These are phyloP conservation scores for Phytophthora foliorum DNA, from an alignment of 352 stramenopile genomes.

Conservation along the genomic window DNA sequence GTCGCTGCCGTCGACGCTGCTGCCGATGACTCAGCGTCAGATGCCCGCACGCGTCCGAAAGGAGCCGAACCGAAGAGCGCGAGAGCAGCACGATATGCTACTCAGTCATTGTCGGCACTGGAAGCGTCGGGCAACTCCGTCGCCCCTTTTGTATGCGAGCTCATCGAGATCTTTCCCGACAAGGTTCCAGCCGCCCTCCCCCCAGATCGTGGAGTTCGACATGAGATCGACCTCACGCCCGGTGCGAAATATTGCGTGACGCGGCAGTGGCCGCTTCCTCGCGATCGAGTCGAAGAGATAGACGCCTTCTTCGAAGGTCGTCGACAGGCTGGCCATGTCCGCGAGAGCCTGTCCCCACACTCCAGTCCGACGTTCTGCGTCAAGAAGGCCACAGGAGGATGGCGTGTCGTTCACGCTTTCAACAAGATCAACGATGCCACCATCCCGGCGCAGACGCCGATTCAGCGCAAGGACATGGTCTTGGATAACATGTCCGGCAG, in stretches of 20 bases:
- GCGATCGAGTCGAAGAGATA: conserved; percentile 31
- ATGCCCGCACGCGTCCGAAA: conserved; percentile 8
- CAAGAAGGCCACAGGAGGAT: conserved; percentile 28
- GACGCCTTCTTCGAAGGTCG: conserved; percentile 29
- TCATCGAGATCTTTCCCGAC: conserved; percentile 33
- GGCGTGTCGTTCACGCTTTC: conserved; percentile 43
- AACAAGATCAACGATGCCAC: conserved; percentile 47
- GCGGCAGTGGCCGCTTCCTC: conserved; percentile 37
- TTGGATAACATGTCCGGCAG: no score
- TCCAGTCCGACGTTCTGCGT: conserved; percentile 39
- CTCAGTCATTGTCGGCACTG: conserved; percentile 27
- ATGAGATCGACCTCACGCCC: conserved; percentile 40
- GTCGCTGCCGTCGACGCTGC: conserved; percentile 2
- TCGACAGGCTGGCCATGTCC: conserved; percentile 15
- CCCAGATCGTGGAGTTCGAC: conserved; percentile 16
- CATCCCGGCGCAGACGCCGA: conserved; percentile 40
- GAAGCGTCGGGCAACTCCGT: conserved; percentile 8
- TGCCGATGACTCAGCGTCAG: neutral
- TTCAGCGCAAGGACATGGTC: conserved; percentile 42
- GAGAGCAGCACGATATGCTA: conserved; percentile 17
- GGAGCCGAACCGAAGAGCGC: conserved; percentile 16
- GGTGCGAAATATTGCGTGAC: conserved; percentile 45
- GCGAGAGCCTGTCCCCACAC: conserved; percentile 28
- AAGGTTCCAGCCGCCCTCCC: conserved; percentile 26
- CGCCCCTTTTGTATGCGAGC: conserved; percentile 13